Evolutionary conservation across 2,329 filamentous ascomycete species (phyloP).

Genomic region (Atkinsonella hypoxylon): DNA sequence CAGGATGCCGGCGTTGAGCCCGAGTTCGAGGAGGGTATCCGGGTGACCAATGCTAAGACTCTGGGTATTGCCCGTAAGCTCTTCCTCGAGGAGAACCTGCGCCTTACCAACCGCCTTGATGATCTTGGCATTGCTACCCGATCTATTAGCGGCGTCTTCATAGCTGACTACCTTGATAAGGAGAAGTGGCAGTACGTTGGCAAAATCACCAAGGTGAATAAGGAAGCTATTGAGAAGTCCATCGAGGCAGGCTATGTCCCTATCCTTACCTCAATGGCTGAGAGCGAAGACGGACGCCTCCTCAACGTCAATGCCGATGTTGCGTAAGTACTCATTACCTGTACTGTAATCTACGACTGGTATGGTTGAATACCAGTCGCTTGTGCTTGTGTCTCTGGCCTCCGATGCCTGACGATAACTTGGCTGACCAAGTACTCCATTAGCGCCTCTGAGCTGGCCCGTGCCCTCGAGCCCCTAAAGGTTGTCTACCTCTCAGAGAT

Average conservation of each 20-base stretch:
- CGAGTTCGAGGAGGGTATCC: constrained; percentile 90
- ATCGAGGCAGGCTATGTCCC: constrained; percentile 87
- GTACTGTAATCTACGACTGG: too few species aligned
- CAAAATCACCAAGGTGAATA: constrained; percentile 89
- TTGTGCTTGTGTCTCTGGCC: too few species aligned
- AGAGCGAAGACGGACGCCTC: constrained; percentile 81
- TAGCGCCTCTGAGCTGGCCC: constrained; percentile 44
- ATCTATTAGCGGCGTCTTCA: constrained; percentile 84
- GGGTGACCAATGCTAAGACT: constrained; percentile 92
- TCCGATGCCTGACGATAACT: too few species aligned
- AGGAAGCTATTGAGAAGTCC: constrained; percentile 76
- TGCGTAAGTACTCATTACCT: constrained; percentile 56
- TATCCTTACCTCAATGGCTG: constrained; percentile 91
- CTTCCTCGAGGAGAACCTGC: constrained; percentile 91
- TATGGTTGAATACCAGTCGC: too few species aligned
- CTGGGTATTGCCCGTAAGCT: constrained; percentile 81
- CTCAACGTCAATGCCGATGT: constrained; percentile 98
- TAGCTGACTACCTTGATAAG: constrained; percentile 89
- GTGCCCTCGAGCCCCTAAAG: constrained; percentile 83
- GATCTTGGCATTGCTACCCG: constrained; percentile 79
- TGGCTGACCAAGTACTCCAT: too few species aligned
- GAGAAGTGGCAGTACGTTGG: constrained; percentile 93
- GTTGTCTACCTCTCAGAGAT: constrained; percentile 98
- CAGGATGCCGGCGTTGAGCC: constrained; percentile 88
- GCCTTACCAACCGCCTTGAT: constrained; percentile 81